Base-by-base conservation (phyloP, 306 rosid species). In the Trifolium dubium region DNA sequence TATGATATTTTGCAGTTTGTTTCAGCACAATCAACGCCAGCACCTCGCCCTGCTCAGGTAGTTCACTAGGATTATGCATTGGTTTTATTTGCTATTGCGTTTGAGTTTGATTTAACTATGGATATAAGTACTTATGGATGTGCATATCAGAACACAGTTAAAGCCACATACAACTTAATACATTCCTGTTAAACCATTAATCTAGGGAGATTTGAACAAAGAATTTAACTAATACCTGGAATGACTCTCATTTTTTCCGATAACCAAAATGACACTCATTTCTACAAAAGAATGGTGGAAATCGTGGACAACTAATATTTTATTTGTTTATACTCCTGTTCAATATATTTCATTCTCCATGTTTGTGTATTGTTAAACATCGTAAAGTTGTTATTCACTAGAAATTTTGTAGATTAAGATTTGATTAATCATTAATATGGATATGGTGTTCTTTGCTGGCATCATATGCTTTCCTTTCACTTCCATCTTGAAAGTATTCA, bases 11-110 rank as follows among this genome's bases (percentile, higher is more conserved):
- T 90, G 67, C 92, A 89, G 74, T 89, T 82, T 85, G 88, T 94
- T 72, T 88, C 97, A 17, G 85, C 97, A 61, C 96, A 87, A 78
- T 94, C 99, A 56, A 86, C 96, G 1, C 87, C 96, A 60, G 54
- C 83, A 60, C 85, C 92, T 76, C 97, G 86, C 34, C 92, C 94
- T 72, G 56, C 81, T 67, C 96, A 89, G 99, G 99, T 95, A 82
- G 23, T 76, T 71, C 5, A 47, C 69, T 50, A 67, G n/a, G 17
- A 79, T 50, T 75, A 65, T 58, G 54, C 17, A 17, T 29, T 35
- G 51, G 35, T 73, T 59, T 67, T 54, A 51, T 51, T 19, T 32
- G 68, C 77, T 29, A 40, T 69, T 74, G 65, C 29, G 47, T 35
- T 41, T 23, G 77, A 19, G 15, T 49, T 55, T 46, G 53, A 58